Percentiles rank a stretch among this genome's conserved stretches.
Evolutionary conservation across 306 rosid genomes (phyloP).

Genomic region (Biancaea sappan): DNA sequence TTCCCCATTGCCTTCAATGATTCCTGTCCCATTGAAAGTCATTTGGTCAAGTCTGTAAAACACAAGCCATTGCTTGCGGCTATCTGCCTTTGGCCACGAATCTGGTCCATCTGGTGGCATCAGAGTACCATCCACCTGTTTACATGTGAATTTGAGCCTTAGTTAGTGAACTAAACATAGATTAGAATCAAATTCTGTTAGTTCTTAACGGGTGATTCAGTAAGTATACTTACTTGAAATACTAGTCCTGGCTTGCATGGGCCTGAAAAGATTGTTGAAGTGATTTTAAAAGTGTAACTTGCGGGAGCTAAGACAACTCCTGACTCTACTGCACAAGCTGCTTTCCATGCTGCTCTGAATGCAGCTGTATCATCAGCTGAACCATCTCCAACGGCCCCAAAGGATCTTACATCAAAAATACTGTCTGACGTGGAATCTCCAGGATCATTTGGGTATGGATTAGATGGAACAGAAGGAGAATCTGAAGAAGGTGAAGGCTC

Average conservation of each 20-base stretch:
- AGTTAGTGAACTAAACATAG: neutral
- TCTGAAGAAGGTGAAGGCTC: conserved; percentile 43
- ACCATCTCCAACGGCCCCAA: conserved; percentile 91
- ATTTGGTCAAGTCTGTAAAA: conserved; percentile 77
- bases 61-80: conserved; percentile 85
- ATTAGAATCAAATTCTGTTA: neutral
- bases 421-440: conserved; percentile 43
- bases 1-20: conserved; percentile 91
- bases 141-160: conserved; percentile 18
- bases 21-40: conserved; percentile 87
- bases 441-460: conserved; percentile 70
- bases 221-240: conserved; percentile 66
- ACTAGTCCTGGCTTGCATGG: conserved; percentile 94
- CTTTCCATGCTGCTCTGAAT: conserved; percentile 85
- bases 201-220: neutral
- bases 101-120: conserved; percentile 95
- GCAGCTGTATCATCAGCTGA: conserved; percentile 79
- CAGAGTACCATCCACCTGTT: conserved; percentile 85
- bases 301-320: conserved; percentile 74
- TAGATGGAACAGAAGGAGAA: conserved; percentile 64
- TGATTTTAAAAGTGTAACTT: conserved; percentile 61
- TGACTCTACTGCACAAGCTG: conserved; percentile 80
- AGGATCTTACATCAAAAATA: conserved; percentile 73
- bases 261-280: conserved; percentile 89
- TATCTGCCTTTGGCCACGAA: conserved; percentile 77